Evolutionary conservation across 805 yeast species (phyloP), one percentile per base, ranked within the genome.

Genomic region (Metschnikowia kofuensis): DNA sequence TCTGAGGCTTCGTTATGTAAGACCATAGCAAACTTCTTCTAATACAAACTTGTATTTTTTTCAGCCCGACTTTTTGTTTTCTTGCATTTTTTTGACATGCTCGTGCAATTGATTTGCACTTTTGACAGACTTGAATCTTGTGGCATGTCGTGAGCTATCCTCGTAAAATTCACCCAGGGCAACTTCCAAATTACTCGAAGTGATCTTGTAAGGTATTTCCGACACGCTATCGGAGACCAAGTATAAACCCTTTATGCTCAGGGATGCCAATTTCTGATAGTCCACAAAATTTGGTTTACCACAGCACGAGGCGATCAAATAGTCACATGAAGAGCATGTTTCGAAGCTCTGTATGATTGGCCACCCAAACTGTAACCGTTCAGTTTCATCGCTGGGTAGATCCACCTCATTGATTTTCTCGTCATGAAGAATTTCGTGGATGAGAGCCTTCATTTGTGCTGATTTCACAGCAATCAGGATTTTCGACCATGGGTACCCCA

Each of bases 381-480:
- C 21, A 7, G 35, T n/a, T 9, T 14, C 16, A 21, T 52, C 53
- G 15, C 47, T 13, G 12, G 52, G 40, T 3, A 35, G 39, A 27
- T 48, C 35, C 9, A 13, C 34, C 29, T 48, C 27, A 32, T 30
- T 10, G 21, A 56, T 53, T 37, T 75, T 68, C 15, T 67, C 53
- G n/a, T 59, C 59, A 2, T 49, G 49, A 1, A 73, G 49, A 2
- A 80, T 62, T 48, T 79, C 81, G 29, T 63, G 59, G 2, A 82
- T 56, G 26, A 80, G 60, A 6, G 60, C 58, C 46, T 59, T 64
- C 56, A 80, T 84, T 8, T 70, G 66, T 16, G 63, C 61, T 32
- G 67, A 70, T 5, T 68, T 61, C 1, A 80, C 70, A 27, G 74
- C 53, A 9, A 84, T 70, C 15, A 69, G 64, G 15, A 83, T 69